A percentile compares a stretch with the other conserved stretches of the same genome.
phyloP scores from a whole-genome alignment of 2,329 filamentous ascomycete genomes.

The Fusarium mangiferae region DNA sequence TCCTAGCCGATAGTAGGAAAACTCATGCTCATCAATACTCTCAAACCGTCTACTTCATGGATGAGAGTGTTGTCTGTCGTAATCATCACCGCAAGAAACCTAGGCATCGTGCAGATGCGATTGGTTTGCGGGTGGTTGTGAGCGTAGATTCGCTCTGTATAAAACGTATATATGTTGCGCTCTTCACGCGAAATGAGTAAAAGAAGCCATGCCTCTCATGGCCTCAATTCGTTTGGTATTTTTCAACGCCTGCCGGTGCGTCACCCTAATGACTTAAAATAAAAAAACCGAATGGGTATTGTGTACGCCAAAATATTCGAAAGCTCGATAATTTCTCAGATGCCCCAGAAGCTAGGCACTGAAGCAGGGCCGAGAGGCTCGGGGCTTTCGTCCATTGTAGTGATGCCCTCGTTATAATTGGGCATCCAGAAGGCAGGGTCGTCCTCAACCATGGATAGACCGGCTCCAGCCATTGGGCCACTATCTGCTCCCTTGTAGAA shows the following conservation, averaged over 20 bases:
- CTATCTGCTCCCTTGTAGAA: constrained; percentile 62
- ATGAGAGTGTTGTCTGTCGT: constrained; percentile 40
- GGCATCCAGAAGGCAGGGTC: constrained; percentile 62
- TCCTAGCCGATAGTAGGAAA: constrained; percentile 17
- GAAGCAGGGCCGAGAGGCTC: constrained; percentile 48
- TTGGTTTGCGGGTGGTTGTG: constrained; percentile 16
- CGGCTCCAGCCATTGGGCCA: constrained; percentile 52
- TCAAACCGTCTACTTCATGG: constrained; percentile 32
- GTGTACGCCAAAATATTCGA: constrained; percentile 43
- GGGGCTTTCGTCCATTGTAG: constrained; percentile 51
- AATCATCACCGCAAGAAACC: constrained; percentile 37
- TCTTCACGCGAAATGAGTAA: constrained; percentile 38
- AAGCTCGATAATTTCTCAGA: constrained; percentile 44
- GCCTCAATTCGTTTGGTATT: constrained; percentile 36
- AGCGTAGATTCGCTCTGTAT: constrained; percentile 35
- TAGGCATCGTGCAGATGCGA: not conserved
- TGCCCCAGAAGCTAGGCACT: constrained; percentile 50
- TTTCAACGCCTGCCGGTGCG: constrained; percentile 43
- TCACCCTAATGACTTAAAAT: constrained; percentile 38
- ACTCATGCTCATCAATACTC: constrained; percentile 24
- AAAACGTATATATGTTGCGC: constrained; percentile 44
- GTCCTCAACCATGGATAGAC: constrained; percentile 63
- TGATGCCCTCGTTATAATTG: constrained; percentile 55
- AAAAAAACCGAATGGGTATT: constrained; percentile 48
- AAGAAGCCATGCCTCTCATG: constrained; percentile 33